Evolutionary conservation across 768 basidiomycete species (phyloP), one percentile per base, ranked within the genome.

Genomic region (Phylloporus rhodoxanthus): DNA sequence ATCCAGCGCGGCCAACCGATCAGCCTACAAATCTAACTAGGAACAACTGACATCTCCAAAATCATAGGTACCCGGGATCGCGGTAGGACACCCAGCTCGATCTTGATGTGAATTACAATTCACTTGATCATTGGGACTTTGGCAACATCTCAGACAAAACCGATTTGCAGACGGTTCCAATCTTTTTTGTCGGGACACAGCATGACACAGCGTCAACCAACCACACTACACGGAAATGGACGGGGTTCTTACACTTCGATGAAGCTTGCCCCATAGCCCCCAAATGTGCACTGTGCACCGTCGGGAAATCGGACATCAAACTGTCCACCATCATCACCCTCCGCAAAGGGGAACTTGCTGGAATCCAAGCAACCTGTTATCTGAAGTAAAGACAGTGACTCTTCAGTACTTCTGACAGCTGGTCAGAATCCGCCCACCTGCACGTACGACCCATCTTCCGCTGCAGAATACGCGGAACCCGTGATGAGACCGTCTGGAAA

Each of bases 51-150:
- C 57, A 14, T 61, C 66, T 17, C 71, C 72, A 54, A 78, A 78
- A 36, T 68, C 65, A 50, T 78, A 78, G 15, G 53, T 66, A 2
- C 77, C 77, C 19, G 76, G 76, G 46, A 78, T 62, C 17, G 74
- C 73, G 32, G 50, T 57, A 15, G 60, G 59, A 50, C 77, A 77
- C 0, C 77, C 75, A 26, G 60, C 59, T 26, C 68, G 66, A 57
- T 79, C 77, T 47, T 69, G 66, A 57, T 79, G 75, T 8, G 77
- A 78, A 57, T 79, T 77, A 50, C 77, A 79, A 46, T 76, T 74
- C 41, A 57, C 39, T 53, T 78, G 77, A 43, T 78, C 77, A 45
- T 72, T 57, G 9, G 56, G 55, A 7, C 50, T 49, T 28, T 64
- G 59, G 56, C 78, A 78, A 61, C 77, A 79, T 20, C 75, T 70